Base-by-base conservation (phyloP, 768 basidiomycete species). In the Trametes cinnabarina region DNA sequence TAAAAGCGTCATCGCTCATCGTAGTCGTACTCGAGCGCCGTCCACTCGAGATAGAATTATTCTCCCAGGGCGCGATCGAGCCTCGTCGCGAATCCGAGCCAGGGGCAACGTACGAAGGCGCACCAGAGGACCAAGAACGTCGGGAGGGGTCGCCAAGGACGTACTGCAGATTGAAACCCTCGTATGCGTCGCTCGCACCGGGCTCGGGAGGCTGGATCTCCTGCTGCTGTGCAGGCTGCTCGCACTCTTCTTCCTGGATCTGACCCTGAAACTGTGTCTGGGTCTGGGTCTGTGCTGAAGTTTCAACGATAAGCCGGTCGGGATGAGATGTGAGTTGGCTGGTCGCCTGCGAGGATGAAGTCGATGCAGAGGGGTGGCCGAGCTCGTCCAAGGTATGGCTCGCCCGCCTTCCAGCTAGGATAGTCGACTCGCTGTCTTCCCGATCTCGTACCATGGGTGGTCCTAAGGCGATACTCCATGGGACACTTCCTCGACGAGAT, bases 351-450 rank as follows among this genome's bases (percentile, higher is more conserved):
- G 66, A 59, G 26, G 39, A 41, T 4, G 59, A 26, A 9, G 19
- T n/a, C 8, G 54, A 2, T 7, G 57, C 51, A 14, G 63, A 51
- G 6, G 15, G 10, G 19, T 65, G 25, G 34, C 66, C 63, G 17
- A 71, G 65, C 42, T 79, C 72, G 47, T 84, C 81, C 63, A 84
- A 70, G 64, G 84, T 86, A 61, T 80, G 77, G 65, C 85, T 87
- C 20, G 80, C 79, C 19, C 85, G 76, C 51, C 85, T 28, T 5
- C 34, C 35, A 9, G 55, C 61, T 6, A 60, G 79, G n/a, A 84
- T 67, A 11, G 84, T 86, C 39, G 77, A 75, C 34, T 82, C 67
- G 65, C 82, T 85, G 55, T 79, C 81, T 66, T 87, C 87, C 42
- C 83, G 75, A 54, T 81, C 78, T 32, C 82, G 77, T 34, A 67